Evolutionary conservation across 129 eudicot species (phyloP), one percentile per base, ranked within the genome.

Genomic region (Silybum marianum): DNA sequence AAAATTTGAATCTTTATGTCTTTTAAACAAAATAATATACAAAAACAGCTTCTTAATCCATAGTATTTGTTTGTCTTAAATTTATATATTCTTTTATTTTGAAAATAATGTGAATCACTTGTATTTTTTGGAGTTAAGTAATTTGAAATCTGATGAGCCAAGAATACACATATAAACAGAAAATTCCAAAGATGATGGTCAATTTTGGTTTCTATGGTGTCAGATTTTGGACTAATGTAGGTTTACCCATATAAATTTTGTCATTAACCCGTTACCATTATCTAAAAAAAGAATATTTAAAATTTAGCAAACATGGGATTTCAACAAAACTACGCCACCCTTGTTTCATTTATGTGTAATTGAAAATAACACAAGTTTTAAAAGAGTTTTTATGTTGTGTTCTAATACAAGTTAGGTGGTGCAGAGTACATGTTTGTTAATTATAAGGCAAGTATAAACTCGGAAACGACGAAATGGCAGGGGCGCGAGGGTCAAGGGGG

Each of bases 101-200:
- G 14, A 13, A 79, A 69, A 48, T 19, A 70, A n/a, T 51, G 2
- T 58, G 36, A 18, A 21, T 54, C 83, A 80, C 63, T 71, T 23
- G 78, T 25, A 71, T 66, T 14, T 14, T 11, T 58, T 58, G 78
- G 72, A 38, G 39, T 0, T 24, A 72, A 58, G 38, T 72, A 16
- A 32, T 60, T 60, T 26, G n/a, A 62, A 46, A 60, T 62, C 63
- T 60, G 65, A 72, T 80, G 67, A 80, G 21, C 73, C 65, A 60
- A 60, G 78, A 39, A 70, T 71, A 44, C 70, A 8, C 30, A 26
- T 44, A 71, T 51, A 71, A 80, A 80, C 78, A 80, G 73, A 48
- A 80, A 60, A 72, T 11, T 80, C 78, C 84, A 80, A 72, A 18
- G 14, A 60, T 72, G n/a, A 72, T 24, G 84, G 84, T 80, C 84